phyloP scores from a whole-genome alignment of 352 stramenopile genomes.

The Phytophthora europaea region DNA sequence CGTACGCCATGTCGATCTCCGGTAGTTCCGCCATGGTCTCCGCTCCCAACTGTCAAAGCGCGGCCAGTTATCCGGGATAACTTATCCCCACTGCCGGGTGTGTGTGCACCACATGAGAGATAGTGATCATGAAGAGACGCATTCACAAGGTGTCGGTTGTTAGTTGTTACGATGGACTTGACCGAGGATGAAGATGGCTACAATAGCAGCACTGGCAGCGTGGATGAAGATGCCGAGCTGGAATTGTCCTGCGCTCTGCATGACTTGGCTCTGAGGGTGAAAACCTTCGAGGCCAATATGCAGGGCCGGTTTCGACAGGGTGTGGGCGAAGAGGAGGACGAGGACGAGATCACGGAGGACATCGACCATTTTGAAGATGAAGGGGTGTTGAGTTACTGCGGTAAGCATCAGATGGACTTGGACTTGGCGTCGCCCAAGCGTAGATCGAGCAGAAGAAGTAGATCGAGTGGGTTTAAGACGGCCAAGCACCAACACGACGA shows the following conservation, averaged over 20 bases:
- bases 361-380: constrained; percentile 61
- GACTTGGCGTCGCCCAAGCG: constrained; percentile 47
- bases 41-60: constrained; percentile 10
- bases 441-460: constrained; percentile 18
- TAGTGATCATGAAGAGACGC: constrained; percentile 37
- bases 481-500: constrained; percentile 50
- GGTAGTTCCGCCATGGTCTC: constrained; percentile 58
- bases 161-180: constrained; percentile 28
- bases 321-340: constrained; percentile 42
- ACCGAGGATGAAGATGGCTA: constrained; percentile 55
- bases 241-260: constrained; percentile 82
- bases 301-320: constrained; percentile 53
- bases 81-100: neutral
- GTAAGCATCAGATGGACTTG: constrained; percentile 14
- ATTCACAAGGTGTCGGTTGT: neutral
- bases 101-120: constrained; percentile 31
- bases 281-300: constrained; percentile 81
- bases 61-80: constrained; percentile 16
- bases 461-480: constrained; percentile 26
- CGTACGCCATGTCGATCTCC: constrained; percentile 81
- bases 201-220: constrained; percentile 63
- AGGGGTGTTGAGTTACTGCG: constrained; percentile 3
- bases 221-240: constrained; percentile 80
- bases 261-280: constrained; percentile 69
- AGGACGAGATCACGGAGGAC: constrained; percentile 77